Percentiles rank a stretch among this genome's conserved stretches.
Conservation (phyloP, 768 basidiomycete species). For the Naganishia vaughanmartiniae region DNA sequence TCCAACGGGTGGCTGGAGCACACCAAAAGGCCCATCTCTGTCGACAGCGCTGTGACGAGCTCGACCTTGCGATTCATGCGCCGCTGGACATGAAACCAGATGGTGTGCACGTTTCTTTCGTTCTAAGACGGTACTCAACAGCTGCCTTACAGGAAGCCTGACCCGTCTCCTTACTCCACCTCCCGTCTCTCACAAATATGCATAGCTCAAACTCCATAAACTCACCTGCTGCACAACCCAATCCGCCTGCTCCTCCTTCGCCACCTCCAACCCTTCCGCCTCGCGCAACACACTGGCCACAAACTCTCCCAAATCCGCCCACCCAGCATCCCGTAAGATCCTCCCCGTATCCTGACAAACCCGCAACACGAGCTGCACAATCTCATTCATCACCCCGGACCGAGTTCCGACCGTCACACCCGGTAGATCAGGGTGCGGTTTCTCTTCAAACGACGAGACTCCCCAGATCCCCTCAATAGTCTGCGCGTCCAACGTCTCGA, state of each 20-base stretch:
- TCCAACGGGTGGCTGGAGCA: too few relatives aligned
- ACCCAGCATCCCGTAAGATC: constrained; percentile 62
- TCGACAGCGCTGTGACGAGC: too few relatives aligned
- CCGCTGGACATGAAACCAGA: too few relatives aligned
- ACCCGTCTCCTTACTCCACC: too few relatives aligned
- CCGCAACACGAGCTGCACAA: constrained; percentile 65
- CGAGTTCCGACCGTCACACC: constrained; percentile 73
- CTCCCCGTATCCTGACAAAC: constrained; percentile 72
- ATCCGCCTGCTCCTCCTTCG: constrained; percentile 56
- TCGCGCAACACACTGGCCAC: constrained; percentile 67
- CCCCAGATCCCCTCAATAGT: constrained; percentile 73
- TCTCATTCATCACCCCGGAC: constrained; percentile 69
- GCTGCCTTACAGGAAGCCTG: too few relatives aligned
- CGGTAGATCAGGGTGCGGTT: constrained; percentile 65
- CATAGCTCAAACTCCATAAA: too few relatives aligned
- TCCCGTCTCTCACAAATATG: too few relatives aligned
- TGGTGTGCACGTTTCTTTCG: too few relatives aligned
- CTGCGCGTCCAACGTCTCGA: constrained; percentile 58
- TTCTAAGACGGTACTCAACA: too few relatives aligned
- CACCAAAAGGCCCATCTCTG: too few relatives aligned
- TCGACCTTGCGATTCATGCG: too few relatives aligned
- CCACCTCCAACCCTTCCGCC: constrained; percentile 53
- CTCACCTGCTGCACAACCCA: constrained; percentile 63
- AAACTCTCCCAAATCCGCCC: constrained; percentile 70
- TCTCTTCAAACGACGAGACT: constrained; percentile 68